These are phyloP conservation scores for Metarhizium brunneum DNA, from an alignment of 2,329 filamentous ascomycete genomes.

Conservation along the genomic window DNA sequence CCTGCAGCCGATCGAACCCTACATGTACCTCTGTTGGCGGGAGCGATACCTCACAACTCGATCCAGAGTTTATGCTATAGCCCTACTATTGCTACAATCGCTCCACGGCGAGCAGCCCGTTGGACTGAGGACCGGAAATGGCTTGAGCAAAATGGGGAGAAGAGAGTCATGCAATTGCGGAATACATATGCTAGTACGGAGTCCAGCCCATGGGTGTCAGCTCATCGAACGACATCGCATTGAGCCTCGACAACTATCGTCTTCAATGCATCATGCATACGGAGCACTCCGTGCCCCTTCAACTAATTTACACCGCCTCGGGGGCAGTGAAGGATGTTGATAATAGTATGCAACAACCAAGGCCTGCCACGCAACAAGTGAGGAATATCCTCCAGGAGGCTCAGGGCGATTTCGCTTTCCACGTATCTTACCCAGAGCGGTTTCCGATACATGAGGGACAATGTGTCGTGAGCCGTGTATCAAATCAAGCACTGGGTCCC, in stretches of 20 bases:
- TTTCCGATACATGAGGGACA: too few relatives aligned
- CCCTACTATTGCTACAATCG: background rate
- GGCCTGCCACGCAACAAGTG: too few relatives aligned
- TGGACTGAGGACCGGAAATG: background rate
- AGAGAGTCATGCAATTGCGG: background rate
- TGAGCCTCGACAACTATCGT: background rate
- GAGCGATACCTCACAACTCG: background rate
- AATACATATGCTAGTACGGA: background rate
- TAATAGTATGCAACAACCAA: too few relatives aligned
- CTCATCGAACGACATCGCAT: background rate
- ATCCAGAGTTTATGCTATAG: background rate
- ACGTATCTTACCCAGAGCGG: too few relatives aligned
- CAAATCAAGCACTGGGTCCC: too few relatives aligned
- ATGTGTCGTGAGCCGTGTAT: too few relatives aligned
- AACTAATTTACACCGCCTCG: too few relatives aligned
- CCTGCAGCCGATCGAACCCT: slow-evolving; percentile 1
- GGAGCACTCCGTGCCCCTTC: too few relatives aligned
- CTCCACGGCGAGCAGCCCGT: background rate
- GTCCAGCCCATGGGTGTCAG: background rate
- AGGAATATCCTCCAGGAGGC: too few relatives aligned
- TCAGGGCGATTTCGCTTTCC: too few relatives aligned
- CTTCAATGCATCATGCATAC: background rate
- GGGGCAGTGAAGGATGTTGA: too few relatives aligned
- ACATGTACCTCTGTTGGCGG: too few relatives aligned
- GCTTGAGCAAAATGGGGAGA: background rate